These are phyloP conservation scores for Pochonia chlamydosporia DNA, from an alignment of 2,329 filamentous ascomycete species.

Conservation along the genomic window DNA sequence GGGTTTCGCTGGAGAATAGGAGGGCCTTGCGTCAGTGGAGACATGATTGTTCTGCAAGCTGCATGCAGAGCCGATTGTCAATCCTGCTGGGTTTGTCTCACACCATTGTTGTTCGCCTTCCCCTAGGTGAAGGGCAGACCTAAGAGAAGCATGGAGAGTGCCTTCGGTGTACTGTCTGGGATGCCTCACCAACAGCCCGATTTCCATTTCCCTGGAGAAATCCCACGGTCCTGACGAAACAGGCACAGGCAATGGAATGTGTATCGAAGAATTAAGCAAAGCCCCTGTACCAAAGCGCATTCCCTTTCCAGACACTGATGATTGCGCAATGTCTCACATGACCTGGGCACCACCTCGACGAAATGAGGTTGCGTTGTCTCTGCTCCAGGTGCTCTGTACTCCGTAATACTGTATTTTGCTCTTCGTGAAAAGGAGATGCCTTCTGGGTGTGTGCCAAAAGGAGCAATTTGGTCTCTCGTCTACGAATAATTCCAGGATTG, in stretches of 20 bases:
- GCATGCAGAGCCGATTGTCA: background rate
- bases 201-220: no score
- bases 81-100: background rate
- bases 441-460: no score
- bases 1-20: conserved; percentile 1
- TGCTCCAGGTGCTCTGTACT: no score
- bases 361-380: background rate
- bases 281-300: background rate
- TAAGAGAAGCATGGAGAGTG: no score
- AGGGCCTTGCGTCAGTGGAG: background rate
- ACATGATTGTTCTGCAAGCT: background rate
- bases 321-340: background rate
- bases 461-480: background rate
- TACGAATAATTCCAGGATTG: background rate
- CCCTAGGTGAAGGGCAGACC: no score
- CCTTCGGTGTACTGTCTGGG: no score
- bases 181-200: no score
- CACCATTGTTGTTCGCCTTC: background rate
- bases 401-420: no score
- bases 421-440: background rate
- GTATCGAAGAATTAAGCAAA: background rate
- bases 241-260: background rate
- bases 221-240: no score
- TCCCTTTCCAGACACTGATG: background rate
- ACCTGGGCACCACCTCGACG: background rate